Conservation (phyloP, 352 stramenopile genomes). For the Globisporangium alternatum region DNA sequence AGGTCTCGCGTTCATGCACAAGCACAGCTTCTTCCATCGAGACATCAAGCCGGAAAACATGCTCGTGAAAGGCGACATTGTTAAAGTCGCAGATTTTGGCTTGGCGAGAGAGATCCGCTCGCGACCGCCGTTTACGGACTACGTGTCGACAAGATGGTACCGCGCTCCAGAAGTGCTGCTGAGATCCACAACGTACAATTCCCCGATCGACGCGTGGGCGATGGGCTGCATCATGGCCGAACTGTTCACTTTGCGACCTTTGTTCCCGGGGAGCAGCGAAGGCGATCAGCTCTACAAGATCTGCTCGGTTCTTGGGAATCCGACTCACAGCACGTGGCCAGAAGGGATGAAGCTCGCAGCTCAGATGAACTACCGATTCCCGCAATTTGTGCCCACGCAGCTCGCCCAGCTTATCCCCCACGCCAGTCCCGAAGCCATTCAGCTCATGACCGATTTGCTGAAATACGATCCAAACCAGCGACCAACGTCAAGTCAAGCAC, state of each 20-base stretch:
- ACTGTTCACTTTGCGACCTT: slow-evolving; percentile 92
- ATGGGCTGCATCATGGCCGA: slow-evolving; percentile 98
- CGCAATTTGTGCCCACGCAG: slow-evolving; percentile 91
- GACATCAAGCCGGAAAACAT: slow-evolving; percentile 99
- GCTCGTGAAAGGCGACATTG: slow-evolving; percentile 92
- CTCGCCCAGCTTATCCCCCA: slow-evolving; percentile 90
- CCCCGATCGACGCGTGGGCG: slow-evolving; percentile 96
- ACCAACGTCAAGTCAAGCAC: slow-evolving; percentile 90
- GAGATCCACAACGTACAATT: slow-evolving; percentile 94
- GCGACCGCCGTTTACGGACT: slow-evolving; percentile 94
- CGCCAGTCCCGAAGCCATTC: slow-evolving; percentile 86
- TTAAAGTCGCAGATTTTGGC: slow-evolving; percentile 99
- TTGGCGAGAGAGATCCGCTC: slow-evolving; percentile 93
- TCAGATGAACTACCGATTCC: slow-evolving; percentile 96
- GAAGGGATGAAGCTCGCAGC: slow-evolving; percentile 95
- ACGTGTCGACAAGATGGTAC: slow-evolving; percentile 99
- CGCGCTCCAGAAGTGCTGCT: slow-evolving; percentile 97
- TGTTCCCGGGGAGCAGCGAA: slow-evolving; percentile 98
- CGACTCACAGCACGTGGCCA: slow-evolving; percentile 88
- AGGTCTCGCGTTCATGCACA: slow-evolving; percentile 97
- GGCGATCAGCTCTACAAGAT: slow-evolving; percentile 98
- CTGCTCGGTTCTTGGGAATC: slow-evolving; percentile 93
- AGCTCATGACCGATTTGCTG: slow-evolving; percentile 92
- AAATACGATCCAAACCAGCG: slow-evolving; percentile 93
- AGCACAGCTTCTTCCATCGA: slow-evolving; percentile 97